Percentiles rank a stretch among this genome's conserved stretches.
phyloP scores from a whole-genome alignment of 2,329 filamentous ascomycete genomes.

The Exophiala aquamarina region DNA sequence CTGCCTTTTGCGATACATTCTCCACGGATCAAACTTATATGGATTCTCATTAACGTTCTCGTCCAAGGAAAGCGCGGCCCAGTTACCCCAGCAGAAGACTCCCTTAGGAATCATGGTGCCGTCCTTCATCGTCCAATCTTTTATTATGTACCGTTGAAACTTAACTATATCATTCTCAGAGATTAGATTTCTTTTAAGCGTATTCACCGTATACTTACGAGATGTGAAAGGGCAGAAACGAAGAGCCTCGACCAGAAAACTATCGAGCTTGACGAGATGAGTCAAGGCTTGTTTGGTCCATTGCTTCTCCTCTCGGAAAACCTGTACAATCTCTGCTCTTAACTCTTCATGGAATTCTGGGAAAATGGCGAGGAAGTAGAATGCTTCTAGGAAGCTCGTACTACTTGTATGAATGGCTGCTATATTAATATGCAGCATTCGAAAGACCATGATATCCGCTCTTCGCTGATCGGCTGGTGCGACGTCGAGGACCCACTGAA shows the following conservation, averaged over 20 bases:
- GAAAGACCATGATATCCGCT: too few relatives aligned
- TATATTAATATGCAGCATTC: too few relatives aligned
- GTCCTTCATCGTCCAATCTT: too few relatives aligned
- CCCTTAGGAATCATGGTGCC: too few relatives aligned
- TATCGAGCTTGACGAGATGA: slow-evolving; percentile 38
- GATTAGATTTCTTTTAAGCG: background rate
- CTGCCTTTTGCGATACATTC: slow-evolving; percentile 35
- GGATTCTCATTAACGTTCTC: slow-evolving; percentile 23
- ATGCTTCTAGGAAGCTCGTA: slow-evolving; percentile 26
- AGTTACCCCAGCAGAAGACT: too few relatives aligned
- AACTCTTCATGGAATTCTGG: slow-evolving; percentile 53
- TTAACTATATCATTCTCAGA: too few relatives aligned
- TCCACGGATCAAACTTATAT: slow-evolving; percentile 34
- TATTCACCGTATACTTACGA: slow-evolving; percentile 4
- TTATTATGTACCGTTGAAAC: too few relatives aligned
- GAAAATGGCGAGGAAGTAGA: slow-evolving; percentile 54
- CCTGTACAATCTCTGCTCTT: slow-evolving; percentile 50
- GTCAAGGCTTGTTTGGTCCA: slow-evolving; percentile 34
- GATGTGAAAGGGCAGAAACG: slow-evolving; percentile 1
- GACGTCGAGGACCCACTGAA: too few relatives aligned
- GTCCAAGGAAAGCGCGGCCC: too few relatives aligned
- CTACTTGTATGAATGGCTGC: slow-evolving; percentile 18
- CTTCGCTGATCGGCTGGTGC: too few relatives aligned
- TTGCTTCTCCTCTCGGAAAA: slow-evolving; percentile 43
- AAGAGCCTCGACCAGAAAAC: slow-evolving; percentile 34